Evolutionary conservation across 768 basidiomycete genomes (phyloP).

Genomic region (Mycena vitilis): DNA sequence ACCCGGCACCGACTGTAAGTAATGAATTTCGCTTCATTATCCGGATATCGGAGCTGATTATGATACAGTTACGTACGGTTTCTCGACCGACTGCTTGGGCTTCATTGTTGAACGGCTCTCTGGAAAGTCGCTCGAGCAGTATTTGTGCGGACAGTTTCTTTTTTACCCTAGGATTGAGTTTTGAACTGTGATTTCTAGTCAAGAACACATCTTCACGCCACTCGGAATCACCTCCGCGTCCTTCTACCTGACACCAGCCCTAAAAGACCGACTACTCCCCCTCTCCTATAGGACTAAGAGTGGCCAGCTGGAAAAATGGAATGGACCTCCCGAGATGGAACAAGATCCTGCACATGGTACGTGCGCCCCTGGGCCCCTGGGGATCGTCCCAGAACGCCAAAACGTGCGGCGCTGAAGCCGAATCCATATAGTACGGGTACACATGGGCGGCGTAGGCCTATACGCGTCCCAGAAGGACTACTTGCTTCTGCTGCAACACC

Average conservation of each 20-base stretch:
- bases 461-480: conserved; percentile 36
- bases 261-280: conserved; percentile 11
- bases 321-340: conserved; percentile 21
- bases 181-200: conserved; percentile 22
- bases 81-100: conserved; percentile 39
- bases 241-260: background rate
- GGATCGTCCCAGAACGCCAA: background rate
- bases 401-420: too few species aligned
- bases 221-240: background rate
- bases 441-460: conserved; percentile 3
- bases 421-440: background rate
- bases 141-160: conserved; percentile 37
- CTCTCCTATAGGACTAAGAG: conserved; percentile 30
- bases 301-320: conserved; percentile 30
- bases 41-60: background rate
- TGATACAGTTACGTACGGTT: conserved; percentile 37
- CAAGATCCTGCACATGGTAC: conserved; percentile 29
- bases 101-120: too few species aligned
- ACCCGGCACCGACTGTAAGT: conserved; percentile 36
- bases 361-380: too few species aligned
- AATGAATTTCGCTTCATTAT: background rate
- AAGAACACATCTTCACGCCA: conserved; percentile 19
- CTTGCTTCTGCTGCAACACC: conserved; percentile 33
- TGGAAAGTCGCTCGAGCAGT: conserved; percentile 47
- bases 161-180: background rate